Evolutionary conservation across 345 rosid genomes (phyloP).

Genomic region (Eucalyptus tenuipes): DNA sequence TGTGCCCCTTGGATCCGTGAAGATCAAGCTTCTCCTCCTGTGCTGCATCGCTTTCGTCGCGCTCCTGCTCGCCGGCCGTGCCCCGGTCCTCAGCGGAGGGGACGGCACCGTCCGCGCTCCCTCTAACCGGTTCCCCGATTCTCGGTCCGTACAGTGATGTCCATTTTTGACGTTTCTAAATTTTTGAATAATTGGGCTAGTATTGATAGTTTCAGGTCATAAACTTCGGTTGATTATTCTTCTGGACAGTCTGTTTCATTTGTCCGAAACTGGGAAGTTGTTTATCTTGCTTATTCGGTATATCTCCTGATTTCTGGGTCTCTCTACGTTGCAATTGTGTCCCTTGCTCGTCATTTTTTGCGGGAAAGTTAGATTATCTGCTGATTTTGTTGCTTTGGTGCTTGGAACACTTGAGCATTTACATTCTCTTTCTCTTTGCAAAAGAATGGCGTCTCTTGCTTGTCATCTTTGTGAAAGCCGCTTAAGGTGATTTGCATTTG

Average conservation of each 20-base stretch:
- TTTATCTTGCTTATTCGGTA: neutral
- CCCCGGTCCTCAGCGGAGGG: slow-evolving; percentile 25
- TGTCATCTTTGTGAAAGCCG: neutral
- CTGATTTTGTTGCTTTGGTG: neutral
- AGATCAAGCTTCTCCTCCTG: slow-evolving; percentile 51
- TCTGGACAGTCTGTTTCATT: neutral
- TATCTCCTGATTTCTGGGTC: neutral
- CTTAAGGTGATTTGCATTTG: neutral
- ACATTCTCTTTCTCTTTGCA: neutral
- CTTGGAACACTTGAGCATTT: neutral
- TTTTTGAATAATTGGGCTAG: neutral
- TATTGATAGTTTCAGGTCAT: neutral
- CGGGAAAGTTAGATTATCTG: neutral
- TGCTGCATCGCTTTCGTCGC: slow-evolving; percentile 34
- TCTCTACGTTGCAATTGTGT: neutral
- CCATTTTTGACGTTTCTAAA: neutral
- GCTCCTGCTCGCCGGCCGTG: slow-evolving; percentile 29
- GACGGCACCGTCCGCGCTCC: slow-evolving; percentile 6
- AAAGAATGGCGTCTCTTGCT: neutral
- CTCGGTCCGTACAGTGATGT: slow-evolving; percentile 30
- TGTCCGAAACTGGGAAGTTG: neutral
- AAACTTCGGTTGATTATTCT: neutral
- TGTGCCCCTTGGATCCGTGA: slow-evolving; percentile 28
- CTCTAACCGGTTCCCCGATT: slow-evolving; percentile 20
- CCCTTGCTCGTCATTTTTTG: neutral